Base-by-base conservation (phyloP, 495 filamentous ascomycete genomes). In the Aspergillus bertholletiae region DNA sequence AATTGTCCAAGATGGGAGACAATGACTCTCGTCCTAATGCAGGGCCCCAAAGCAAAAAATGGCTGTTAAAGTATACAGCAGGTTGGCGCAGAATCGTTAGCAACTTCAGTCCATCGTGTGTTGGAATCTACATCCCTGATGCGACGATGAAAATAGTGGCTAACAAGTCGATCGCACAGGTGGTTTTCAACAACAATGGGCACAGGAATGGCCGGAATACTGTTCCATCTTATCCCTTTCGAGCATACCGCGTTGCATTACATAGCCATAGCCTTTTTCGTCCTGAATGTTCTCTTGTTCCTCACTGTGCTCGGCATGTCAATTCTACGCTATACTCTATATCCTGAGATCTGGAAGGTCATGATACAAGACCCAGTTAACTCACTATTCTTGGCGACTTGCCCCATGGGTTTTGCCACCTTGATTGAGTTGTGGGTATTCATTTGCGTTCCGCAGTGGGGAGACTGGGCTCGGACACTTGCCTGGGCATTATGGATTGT, bases 111-210 rank as follows among this genome's bases (percentile, higher is more conserved):
- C 75, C 75, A 22, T 77, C 74, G 72, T 76, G 63, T 45, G 73
- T 34, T 20, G n/a, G 27, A 40, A 20, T 2, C 23, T 12, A 28
- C 9, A 12, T 28, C 23, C 7, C 23, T 15, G 9, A 17, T 24
- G 2, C n/a, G 2, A 26, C 56, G 22, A 20, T 57, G 46, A 56
- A 27, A 55, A 27, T 30, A 28, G n/a, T 41, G 20, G 8, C 13
- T 41, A 32, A 28, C n/a, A 1, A 46, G 15, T 26, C 4, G 6
- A 20, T 7, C 11, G 2, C 22, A 26, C 7, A 72, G 69, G 59
- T 77, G 74, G 77, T 80, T 77, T 56, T 60, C 70, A 5, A 64
- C 70, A 7, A 80, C 70, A 7, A 80, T 81, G 78, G 72, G 78
- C 15, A 81, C 78, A 0, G 78, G 78, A 2, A 72, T 80, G 28